Evolutionary conservation across 495 filamentous ascomycete genomes (phyloP), one percentile per base, ranked within the genome.

Genomic region (Talaromyces nanjingensis): DNA sequence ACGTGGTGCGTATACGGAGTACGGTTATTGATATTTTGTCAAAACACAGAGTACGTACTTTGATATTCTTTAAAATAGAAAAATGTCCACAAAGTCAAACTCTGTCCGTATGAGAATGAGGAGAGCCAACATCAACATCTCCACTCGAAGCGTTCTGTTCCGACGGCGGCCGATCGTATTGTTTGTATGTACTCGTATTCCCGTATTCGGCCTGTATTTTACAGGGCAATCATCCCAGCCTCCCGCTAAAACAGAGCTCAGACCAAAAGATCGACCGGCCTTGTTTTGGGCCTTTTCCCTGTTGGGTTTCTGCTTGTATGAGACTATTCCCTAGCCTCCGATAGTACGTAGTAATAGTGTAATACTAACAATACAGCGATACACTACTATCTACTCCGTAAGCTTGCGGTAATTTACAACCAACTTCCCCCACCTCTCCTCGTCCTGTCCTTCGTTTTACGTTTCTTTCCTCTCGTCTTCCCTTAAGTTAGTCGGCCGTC

Each of bases 221-320:
- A 49, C 45, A 20, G 18, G 33, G 37, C 37, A 14, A 42, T 42
- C 37, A 16, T 42, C 37, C 37, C 37, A 42, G 6, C 37, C 37
- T 42, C 37, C 12, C 37, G 37, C 53, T 56, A 56, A 56, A 29
- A 27, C 53, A 25, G 53, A 56, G 53, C 53, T 56, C 53, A 56
- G 53, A 56, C 53, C 53, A 56, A 25, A 56, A 29, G 53, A 56
- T 56, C 53, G 53, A 56, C 53, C 22, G 53, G 29, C 7, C 29
- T 6, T 31, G 29, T 31, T 31, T 31, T 31, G 29, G 29, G 29
- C 4, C 24, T n/a, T 56, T 56, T 56, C 53, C 53, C 53, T 27
- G 22, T 56, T 56, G 53, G 53, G 53, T 27, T 56, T 56, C 53
- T 56, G 53, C 53, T 56, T 56, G 53, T 56, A 55, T 49, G 16